Evolutionary conservation across 2,329 filamentous ascomycete genomes (phyloP).

Genomic region (Xylaria sp.): DNA sequence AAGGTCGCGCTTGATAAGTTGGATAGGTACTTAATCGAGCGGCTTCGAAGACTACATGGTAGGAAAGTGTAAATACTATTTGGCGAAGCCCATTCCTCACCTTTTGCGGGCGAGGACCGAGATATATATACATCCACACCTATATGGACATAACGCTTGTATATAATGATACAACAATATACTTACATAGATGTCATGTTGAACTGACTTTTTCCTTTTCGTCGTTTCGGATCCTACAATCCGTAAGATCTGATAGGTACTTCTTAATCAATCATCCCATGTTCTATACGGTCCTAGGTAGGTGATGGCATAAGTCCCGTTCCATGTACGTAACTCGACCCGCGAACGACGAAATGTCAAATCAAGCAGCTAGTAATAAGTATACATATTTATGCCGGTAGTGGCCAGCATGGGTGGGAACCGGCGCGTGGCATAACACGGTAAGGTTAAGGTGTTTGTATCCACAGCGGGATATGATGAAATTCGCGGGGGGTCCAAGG

Average conservation of each 20-base stretch:
- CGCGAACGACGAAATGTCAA: no score
- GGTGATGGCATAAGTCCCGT: no score
- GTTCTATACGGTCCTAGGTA: background rate
- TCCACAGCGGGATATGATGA: conserved; percentile 2
- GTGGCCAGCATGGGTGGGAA: background rate
- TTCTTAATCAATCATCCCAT: no score
- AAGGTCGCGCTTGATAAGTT: background rate
- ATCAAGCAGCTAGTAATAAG: no score
- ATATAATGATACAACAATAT: background rate
- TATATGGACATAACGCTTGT: background rate
- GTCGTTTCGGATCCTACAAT: no score
- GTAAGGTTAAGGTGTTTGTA: background rate
- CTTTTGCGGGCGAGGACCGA: background rate
- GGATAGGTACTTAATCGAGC: background rate
- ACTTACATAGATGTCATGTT: no score
- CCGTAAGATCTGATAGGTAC: no score
- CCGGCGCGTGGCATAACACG: background rate
- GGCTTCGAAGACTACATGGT: background rate
- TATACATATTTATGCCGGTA: background rate
- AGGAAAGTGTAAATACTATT: background rate
- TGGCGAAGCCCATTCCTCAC: background rate
- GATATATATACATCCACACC: background rate
- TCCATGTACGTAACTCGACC: no score
- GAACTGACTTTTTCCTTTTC: no score
- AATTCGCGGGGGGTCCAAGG: background rate